Evolutionary conservation across 208 protist species (phyloP).

Genomic region (Leishmania arabica): DNA sequence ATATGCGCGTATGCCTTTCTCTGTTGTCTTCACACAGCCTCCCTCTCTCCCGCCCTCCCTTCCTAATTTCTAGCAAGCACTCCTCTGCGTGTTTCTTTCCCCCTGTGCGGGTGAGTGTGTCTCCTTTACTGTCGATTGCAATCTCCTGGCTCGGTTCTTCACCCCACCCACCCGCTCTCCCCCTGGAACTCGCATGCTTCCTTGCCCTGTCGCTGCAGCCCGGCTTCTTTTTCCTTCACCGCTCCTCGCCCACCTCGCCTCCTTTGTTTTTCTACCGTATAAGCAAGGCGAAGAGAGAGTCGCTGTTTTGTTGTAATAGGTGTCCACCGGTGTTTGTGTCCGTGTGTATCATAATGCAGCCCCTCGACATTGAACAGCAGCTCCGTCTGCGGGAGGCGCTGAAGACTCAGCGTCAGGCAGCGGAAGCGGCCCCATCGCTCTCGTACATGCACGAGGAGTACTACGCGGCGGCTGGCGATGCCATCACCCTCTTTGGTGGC

Average conservation of each 20-base stretch:
- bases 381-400: slow-evolving; percentile 32
- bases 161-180: slow-evolving; percentile 4
- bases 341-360: slow-evolving; percentile 6
- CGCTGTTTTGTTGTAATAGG: background rate
- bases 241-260: background rate
- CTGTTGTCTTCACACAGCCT: background rate
- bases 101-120: background rate
- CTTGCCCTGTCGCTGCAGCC: background rate
- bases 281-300: background rate
- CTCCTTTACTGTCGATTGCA: background rate
- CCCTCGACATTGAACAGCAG: slow-evolving; percentile 56
- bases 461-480: slow-evolving; percentile 8
- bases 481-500: slow-evolving; percentile 14
- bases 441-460: slow-evolving; percentile 24
- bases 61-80: background rate
- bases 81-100: background rate
- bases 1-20: background rate
- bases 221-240: background rate
- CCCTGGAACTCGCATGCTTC: background rate
- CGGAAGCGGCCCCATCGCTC: slow-evolving; percentile 8
- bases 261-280: background rate
- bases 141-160: background rate
- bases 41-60: background rate
- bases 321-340: background rate
- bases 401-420: slow-evolving; percentile 15